Evolutionary conservation across 2,329 filamentous ascomycete species (phyloP).

Genomic region (Ophiocordyceps sinensis): DNA sequence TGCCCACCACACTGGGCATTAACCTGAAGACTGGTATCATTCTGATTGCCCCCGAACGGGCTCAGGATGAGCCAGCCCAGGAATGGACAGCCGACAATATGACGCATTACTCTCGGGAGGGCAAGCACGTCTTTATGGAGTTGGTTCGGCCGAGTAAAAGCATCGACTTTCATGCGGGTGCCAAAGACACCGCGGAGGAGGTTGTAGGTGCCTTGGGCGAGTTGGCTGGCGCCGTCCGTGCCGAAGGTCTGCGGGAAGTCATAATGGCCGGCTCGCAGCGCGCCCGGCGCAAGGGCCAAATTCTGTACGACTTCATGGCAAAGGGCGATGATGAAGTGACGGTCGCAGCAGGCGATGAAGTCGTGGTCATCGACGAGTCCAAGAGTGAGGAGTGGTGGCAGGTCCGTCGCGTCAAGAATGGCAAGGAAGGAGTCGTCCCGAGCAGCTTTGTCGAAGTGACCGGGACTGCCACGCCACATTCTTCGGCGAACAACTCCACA

Average conservation of each 20-base stretch:
- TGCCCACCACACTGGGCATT: slow-evolving; percentile 93
- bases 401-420: slow-evolving; percentile 77
- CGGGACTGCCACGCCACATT: slow-evolving; percentile 43
- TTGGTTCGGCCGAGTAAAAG: slow-evolving; percentile 85
- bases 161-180: slow-evolving; percentile 90
- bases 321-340: slow-evolving; percentile 95
- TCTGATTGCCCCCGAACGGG: slow-evolving; percentile 77
- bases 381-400: slow-evolving; percentile 99
- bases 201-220: slow-evolving; percentile 83
- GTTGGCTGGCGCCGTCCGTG: slow-evolving; percentile 69
- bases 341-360: slow-evolving; percentile 78
- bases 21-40: slow-evolving; percentile 81
- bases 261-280: slow-evolving; percentile 62
- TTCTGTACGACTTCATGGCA: slow-evolving; percentile 93
- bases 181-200: slow-evolving; percentile 91
- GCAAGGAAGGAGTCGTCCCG: slow-evolving; percentile 89
- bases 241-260: slow-evolving; percentile 74
- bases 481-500: slow-evolving; percentile 27
- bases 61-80: slow-evolving; percentile 67
- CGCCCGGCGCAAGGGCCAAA: slow-evolving; percentile 64
- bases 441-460: slow-evolving; percentile 91
- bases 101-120: slow-evolving; percentile 95
- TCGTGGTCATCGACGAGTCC: slow-evolving; percentile 73
- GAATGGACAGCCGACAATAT: slow-evolving; percentile 93
- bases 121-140: slow-evolving; percentile 95